Conservation (phyloP, 768 basidiomycete species). For the Leccinum imitatum region DNA sequence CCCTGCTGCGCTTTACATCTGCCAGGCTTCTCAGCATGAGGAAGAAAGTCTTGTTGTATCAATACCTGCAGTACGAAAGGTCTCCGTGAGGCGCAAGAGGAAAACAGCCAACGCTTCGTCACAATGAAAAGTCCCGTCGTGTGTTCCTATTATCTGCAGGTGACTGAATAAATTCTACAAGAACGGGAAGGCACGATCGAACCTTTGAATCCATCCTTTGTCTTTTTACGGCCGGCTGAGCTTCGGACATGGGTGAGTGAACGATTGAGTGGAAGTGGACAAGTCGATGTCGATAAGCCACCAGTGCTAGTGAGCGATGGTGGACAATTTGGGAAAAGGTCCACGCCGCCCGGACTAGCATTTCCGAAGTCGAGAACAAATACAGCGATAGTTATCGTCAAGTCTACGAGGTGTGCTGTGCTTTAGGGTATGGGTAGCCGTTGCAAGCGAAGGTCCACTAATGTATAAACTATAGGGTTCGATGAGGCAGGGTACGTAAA, state of each 20-base stretch:
- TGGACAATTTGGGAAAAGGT: not conserved
- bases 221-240: constrained; percentile 37
- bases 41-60: constrained; percentile 2
- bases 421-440: constrained; percentile 11
- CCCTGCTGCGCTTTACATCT: constrained; percentile 73
- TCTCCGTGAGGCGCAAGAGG: constrained; percentile 73
- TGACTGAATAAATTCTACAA: not conserved
- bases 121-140: constrained; percentile 95
- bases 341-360: not conserved
- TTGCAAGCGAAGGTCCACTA: constrained; percentile 21
- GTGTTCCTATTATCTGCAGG: constrained; percentile 81
- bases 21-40: constrained; percentile 7
- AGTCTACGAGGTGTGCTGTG: constrained; percentile 23
- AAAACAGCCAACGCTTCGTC: constrained; percentile 96
- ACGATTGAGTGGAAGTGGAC: not conserved
- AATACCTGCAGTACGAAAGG: constrained; percentile 75
- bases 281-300: constrained; percentile 2
- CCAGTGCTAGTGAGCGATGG: not conserved
- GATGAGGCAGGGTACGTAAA: constrained; percentile 24
- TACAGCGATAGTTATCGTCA: not conserved
- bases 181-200: constrained; percentile 8
- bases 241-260: constrained; percentile 19
- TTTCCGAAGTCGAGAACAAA: not conserved
- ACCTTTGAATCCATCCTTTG: constrained; percentile 46
- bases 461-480: constrained; percentile 24